Percentiles rank a stretch among this genome's conserved stretches.
Evolutionary conservation across 139 green algal genomes (phyloP).

Genomic region (Chara braunii): DNA sequence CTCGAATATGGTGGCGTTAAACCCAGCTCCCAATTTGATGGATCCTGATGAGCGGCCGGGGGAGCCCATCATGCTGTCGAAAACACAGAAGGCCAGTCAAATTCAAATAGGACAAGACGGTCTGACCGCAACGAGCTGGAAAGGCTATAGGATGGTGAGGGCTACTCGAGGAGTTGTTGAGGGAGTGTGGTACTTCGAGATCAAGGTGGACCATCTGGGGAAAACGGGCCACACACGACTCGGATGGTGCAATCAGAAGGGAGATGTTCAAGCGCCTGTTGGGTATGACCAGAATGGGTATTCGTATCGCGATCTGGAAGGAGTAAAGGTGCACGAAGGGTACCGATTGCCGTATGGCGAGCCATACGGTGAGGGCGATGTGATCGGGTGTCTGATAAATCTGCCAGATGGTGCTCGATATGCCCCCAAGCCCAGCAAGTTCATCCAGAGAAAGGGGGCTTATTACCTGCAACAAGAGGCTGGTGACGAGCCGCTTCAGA

Average conservation of each 20-base stretch:
- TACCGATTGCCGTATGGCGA: constrained; percentile 19
- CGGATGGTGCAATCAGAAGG: constrained; percentile 34
- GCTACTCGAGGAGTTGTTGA: constrained; percentile 39
- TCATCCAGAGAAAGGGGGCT: constrained; percentile 5
- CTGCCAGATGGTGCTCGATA: constrained; percentile 44
- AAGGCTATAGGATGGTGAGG: constrained; percentile 41
- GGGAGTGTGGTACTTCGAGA: constrained; percentile 48
- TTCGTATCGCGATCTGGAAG: constrained; percentile 45
- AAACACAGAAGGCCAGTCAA: too few species aligned
- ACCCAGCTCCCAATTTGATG: too few species aligned
- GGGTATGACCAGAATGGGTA: constrained; percentile 45
- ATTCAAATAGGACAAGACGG: too few species aligned
- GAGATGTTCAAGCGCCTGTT: constrained; percentile 48
- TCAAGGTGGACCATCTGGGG: constrained; percentile 36
- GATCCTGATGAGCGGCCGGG: too few species aligned
- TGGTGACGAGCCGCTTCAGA: not conserved
- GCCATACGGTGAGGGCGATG: constrained; percentile 36
- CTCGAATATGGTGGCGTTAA: too few species aligned
- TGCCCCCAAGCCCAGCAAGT: not conserved
- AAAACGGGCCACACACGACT: constrained; percentile 44
- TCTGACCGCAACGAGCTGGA: constrained; percentile 28
- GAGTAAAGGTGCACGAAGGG: constrained; percentile 43
- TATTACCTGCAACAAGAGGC: constrained; percentile 17
- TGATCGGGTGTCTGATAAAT: constrained; percentile 60
- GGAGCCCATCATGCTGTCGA: too few species aligned